Evolutionary conservation across 805 yeast genomes (phyloP), one percentile per base, ranked within the genome.

Genomic region (Kodamaea kakaduensis): DNA sequence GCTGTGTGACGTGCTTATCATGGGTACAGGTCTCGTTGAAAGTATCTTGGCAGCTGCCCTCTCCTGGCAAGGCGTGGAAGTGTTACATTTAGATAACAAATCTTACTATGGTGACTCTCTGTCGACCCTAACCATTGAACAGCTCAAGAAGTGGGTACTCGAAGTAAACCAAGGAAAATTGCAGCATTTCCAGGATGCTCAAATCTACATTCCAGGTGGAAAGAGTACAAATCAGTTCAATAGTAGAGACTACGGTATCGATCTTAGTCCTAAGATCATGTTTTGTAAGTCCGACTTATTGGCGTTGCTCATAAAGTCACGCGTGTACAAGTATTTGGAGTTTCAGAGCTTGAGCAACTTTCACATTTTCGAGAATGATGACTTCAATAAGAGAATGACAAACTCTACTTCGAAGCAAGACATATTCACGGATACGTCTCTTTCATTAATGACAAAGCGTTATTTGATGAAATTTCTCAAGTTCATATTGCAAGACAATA

Each of bases 41-140:
- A 77, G 87, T 46, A 79, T 93, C 9, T 61, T 88, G 32, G 96
- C 97, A 0, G 95, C 97, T 9, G 90, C 97, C 0, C 69, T 93
- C 31, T 83, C 97, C 9, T 93, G 98, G 97, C 96, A 87, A 50
- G 98, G 98, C n/a, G 78, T 93, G n/a, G 78, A 74, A 45, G 97
- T 93, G 6, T 65, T 93, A 28, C 98, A 93, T 54, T 77, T 93
- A 19, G 98, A 93, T 57, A 68, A 78, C 27, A 83, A 88, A 52
- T 71, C 77, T 18, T 81, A 85, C 55, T 93, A 93, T 51, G 98
- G 98, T 14, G 97, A 89, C 56, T 73, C 82, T 22, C 73, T 81
- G 32, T 88, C 97, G 5, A 84, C 96, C 3, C 62, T 93, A 34
- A 84, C 95, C 14, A 75, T 88, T 31, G 95, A 87, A 46, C 96